Conservation (phyloP, 2,329 filamentous ascomycete genomes). For the Fusarium aywerte region DNA sequence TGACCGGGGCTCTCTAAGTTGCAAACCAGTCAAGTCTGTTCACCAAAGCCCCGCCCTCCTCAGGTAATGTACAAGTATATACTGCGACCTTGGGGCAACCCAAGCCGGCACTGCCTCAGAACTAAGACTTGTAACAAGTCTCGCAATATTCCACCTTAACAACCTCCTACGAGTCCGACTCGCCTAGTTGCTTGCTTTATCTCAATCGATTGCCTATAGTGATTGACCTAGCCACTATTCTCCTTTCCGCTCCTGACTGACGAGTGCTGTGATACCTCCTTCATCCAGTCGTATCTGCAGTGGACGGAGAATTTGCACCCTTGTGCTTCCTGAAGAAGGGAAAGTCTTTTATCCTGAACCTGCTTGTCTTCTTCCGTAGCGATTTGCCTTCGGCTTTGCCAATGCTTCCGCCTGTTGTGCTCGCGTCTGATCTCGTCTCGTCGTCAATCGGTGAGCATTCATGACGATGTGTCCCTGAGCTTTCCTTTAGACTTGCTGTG, state of each 20-base stretch:
- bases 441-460: conserved; percentile 45
- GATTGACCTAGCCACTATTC: conserved; percentile 1
- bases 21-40: background rate
- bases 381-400: conserved; percentile 61
- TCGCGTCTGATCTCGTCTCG: conserved; percentile 48
- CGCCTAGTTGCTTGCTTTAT: background rate
- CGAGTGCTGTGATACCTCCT: conserved; percentile 29
- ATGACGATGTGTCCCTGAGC: conserved; percentile 42
- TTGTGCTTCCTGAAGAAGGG: conserved; percentile 67
- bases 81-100: conserved; percentile 32
- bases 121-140: conserved; percentile 17
- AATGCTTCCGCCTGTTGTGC: conserved; percentile 54
- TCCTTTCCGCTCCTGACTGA: conserved; percentile 20
- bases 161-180: background rate
- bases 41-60: conserved; percentile 1
- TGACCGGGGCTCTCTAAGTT: background rate
- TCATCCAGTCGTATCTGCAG: conserved; percentile 51
- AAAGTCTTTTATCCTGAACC: conserved; percentile 71
- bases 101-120: conserved; percentile 22
- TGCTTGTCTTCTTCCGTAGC: conserved; percentile 70
- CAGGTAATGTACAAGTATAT: conserved; percentile 46
- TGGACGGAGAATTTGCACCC: conserved; percentile 50
- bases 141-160: conserved; percentile 15
- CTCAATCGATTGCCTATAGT: background rate
- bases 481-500: conserved; percentile 51